Conservation (phyloP, 352 stramenopile genomes). For the Pythium sp. region DNA sequence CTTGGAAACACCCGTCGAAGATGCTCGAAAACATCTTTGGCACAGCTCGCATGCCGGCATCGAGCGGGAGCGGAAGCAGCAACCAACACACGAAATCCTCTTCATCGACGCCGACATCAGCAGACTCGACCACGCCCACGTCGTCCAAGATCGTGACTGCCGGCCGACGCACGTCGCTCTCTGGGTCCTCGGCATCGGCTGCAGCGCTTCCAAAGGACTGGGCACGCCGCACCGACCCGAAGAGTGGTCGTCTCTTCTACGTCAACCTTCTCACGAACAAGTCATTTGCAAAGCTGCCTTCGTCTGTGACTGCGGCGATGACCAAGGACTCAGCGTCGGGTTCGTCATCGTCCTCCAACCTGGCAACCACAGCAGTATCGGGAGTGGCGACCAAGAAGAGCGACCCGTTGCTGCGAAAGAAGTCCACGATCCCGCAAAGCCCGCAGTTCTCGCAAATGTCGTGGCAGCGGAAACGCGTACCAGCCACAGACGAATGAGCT, state of each 20-base stretch:
- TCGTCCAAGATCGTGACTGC: conserved; percentile 23
- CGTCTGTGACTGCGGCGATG: conserved; percentile 69
- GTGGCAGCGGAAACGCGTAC: conserved; percentile 66
- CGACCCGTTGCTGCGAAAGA: conserved; percentile 24
- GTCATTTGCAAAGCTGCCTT: conserved; percentile 71
- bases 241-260: conserved; percentile 78
- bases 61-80: conserved; percentile 4
- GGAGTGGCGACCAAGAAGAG: conserved; percentile 13
- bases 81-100: conserved; percentile 15
- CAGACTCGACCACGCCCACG: conserved; percentile 40
- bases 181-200: conserved; percentile 24
- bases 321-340: neutral
- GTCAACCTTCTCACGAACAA: conserved; percentile 85
- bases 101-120: conserved; percentile 24
- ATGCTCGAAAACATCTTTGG: conserved; percentile 62
- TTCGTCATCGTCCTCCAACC: conserved; percentile 5
- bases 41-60: conserved; percentile 16
- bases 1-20: conserved; percentile 66
- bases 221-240: conserved; percentile 71
- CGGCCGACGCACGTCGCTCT: conserved; percentile 23
- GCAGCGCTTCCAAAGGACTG: conserved; percentile 72
- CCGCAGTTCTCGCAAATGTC: conserved; percentile 83
- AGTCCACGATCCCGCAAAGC: conserved; percentile 62
- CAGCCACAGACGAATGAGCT: conserved; percentile 32
- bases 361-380: conserved; percentile 10